Evolutionary conservation across 306 rosid species (phyloP).

Genomic region (Gillenia trifoliata): DNA sequence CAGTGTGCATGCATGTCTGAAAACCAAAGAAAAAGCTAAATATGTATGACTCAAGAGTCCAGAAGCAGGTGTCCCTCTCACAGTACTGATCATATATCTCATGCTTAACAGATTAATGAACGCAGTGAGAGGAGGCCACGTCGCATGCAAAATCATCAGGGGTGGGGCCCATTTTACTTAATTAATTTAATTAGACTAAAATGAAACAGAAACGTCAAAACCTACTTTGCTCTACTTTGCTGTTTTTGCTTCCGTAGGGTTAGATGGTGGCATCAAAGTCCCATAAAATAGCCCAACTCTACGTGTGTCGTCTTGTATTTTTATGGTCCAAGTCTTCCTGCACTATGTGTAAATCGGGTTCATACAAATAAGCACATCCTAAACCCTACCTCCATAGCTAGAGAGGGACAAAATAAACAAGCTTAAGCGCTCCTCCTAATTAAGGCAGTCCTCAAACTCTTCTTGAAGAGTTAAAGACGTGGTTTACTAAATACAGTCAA

Average conservation of each 20-base stretch:
- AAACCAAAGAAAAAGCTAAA: background rate
- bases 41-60: background rate
- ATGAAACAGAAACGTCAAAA: constrained; percentile 13
- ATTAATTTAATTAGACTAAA: background rate
- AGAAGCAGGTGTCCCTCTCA: constrained; percentile 2
- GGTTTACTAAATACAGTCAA: too few species aligned
- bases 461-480: too few species aligned
- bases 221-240: background rate
- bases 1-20: background rate
- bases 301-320: constrained; percentile 14
- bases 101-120: background rate
- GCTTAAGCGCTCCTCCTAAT: too few species aligned
- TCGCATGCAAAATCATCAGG: constrained; percentile 10
- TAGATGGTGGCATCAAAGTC: background rate
- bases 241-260: background rate
- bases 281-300: constrained; percentile 15
- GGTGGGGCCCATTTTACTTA: background rate
- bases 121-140: constrained; percentile 15
- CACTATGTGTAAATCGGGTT: background rate
- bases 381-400: background rate
- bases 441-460: background rate
- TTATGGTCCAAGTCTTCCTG: background rate
- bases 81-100: too few species aligned
- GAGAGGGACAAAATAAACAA: too few species aligned
- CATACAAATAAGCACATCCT: background rate